Evolutionary conservation across 768 basidiomycete species (phyloP).

Genomic region (Trametes villosa): DNA sequence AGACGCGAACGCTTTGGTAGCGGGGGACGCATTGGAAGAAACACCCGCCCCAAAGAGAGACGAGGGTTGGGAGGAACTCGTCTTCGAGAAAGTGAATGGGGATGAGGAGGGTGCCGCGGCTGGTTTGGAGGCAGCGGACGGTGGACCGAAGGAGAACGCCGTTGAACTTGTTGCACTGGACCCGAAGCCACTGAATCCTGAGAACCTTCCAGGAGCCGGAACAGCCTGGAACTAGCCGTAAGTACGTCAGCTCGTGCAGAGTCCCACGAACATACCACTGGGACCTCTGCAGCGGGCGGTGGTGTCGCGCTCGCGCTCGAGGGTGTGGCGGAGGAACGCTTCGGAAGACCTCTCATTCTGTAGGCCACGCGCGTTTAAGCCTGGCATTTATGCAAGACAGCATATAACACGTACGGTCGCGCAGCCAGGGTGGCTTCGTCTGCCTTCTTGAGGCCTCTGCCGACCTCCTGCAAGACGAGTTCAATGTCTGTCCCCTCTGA

Average conservation of each 20-base stretch:
- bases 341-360: constrained; percentile 72
- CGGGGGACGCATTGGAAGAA: constrained; percentile 45
- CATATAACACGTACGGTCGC: constrained; percentile 55
- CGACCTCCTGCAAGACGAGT: constrained; percentile 43
- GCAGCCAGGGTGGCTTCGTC: constrained; percentile 57
- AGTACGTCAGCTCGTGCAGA: neutral
- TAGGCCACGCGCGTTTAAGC: neutral
- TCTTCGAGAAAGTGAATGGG: constrained; percentile 18
- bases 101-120: constrained; percentile 26
- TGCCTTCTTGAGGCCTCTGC: constrained; percentile 60
- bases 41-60: constrained; percentile 27
- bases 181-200: constrained; percentile 59
- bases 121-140: constrained; percentile 31
- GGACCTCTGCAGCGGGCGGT: neutral
- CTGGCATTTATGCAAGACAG: neutral
- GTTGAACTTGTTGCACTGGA: constrained; percentile 33
- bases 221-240: neutral
- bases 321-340: constrained; percentile 41
- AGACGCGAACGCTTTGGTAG: constrained; percentile 58
- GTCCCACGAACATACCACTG: constrained; percentile 27
- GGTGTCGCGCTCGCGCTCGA: constrained; percentile 22
- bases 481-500: neutral
- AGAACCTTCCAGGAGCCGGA: constrained; percentile 46
- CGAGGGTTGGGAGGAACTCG: constrained; percentile 18
- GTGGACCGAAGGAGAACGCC: constrained; percentile 47